Conservation (phyloP, 192 early-diverging fungal genomes). For the Dimargaris cristalligena region DNA sequence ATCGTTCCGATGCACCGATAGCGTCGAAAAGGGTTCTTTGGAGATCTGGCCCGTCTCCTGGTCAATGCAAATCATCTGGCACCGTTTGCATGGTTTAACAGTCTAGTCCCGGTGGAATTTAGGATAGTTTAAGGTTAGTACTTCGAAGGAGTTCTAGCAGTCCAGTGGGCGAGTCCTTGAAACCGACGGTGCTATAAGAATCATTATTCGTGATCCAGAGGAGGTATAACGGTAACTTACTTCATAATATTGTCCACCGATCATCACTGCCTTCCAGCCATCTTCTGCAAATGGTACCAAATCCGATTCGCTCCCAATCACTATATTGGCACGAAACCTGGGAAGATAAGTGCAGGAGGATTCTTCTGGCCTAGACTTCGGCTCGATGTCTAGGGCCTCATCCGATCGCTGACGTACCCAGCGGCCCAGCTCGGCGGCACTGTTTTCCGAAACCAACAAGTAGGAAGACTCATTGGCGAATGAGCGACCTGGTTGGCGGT, state of each 20-base stretch:
- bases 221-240: slow-evolving; percentile 16
- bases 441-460: slow-evolving; percentile 42
- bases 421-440: slow-evolving; percentile 31
- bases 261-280: slow-evolving; percentile 29
- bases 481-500: slow-evolving; percentile 13
- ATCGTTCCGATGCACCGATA: slow-evolving; percentile 25
- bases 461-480: slow-evolving; percentile 62
- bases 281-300: slow-evolving; percentile 50
- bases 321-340: slow-evolving; percentile 56
- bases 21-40: slow-evolving; percentile 45
- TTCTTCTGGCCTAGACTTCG: slow-evolving; percentile 11
- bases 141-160: not conserved
- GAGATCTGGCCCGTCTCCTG: slow-evolving; percentile 36
- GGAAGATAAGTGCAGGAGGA: slow-evolving; percentile 16
- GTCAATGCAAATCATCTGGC: slow-evolving; percentile 61
- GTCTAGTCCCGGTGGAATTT: slow-evolving; percentile 13
- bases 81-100: slow-evolving; percentile 44
- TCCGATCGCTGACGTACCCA: slow-evolving; percentile 26
- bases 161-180: not conserved
- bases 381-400: not conserved
- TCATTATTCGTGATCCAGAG: not conserved
- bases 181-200: not conserved
- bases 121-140: not conserved
- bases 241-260: slow-evolving; percentile 31
- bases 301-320: slow-evolving; percentile 21